Evolutionary conservation across 2,329 filamentous ascomycete species (phyloP).

Genomic region (Fusarium nematophilum): DNA sequence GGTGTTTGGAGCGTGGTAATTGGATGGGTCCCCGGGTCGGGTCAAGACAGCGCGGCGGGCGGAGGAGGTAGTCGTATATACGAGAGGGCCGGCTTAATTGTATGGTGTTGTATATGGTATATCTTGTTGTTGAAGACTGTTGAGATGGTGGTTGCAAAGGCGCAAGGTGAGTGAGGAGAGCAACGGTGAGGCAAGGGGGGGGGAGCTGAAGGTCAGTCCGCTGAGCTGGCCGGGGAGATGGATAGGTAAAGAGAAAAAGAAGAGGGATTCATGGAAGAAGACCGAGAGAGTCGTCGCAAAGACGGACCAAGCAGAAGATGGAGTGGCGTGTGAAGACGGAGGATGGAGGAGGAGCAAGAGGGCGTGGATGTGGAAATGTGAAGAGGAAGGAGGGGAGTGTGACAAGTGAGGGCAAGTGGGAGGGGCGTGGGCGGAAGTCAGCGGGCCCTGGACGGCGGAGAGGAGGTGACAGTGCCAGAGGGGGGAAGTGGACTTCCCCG

Average conservation of each 20-base stretch:
- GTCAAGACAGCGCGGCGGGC: conserved; percentile 20
- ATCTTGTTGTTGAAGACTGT: too few relatives aligned
- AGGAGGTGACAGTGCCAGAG: conserved; percentile 31
- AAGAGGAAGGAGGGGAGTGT: conserved; percentile 11
- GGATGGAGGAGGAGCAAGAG: conserved; percentile 23
- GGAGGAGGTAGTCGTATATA: conserved; percentile 38
- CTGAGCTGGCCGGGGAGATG: conserved; percentile 8
- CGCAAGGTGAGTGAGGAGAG: conserved; percentile 22
- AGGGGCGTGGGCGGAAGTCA: conserved; percentile 31
- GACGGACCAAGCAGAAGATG: conserved; percentile 30
- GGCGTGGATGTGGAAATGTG: conserved; percentile 12
- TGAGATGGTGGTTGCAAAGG: not conserved
- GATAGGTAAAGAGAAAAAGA: conserved; percentile 25
- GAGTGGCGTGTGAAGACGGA: conserved; percentile 30
- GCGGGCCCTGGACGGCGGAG: conserved; percentile 26
- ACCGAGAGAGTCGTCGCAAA: conserved; percentile 37
- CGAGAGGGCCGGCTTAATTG: conserved; percentile 26
- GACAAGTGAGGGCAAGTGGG: conserved; percentile 19
- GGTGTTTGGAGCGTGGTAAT: conserved; percentile 11
- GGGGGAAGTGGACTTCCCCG: conserved; percentile 38
- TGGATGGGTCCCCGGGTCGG: conserved; percentile 25
- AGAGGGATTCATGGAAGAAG: conserved; percentile 38
- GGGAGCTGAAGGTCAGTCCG: conserved; percentile 9
- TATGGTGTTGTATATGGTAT: conserved; percentile 10
- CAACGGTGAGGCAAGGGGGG: conserved; percentile 20